Percentiles rank a stretch among this genome's conserved stretches.
These are phyloP conservation scores for Colletotrichum sp. DNA, from an alignment of 2,329 filamentous ascomycete species.

Conservation along the genomic window DNA sequence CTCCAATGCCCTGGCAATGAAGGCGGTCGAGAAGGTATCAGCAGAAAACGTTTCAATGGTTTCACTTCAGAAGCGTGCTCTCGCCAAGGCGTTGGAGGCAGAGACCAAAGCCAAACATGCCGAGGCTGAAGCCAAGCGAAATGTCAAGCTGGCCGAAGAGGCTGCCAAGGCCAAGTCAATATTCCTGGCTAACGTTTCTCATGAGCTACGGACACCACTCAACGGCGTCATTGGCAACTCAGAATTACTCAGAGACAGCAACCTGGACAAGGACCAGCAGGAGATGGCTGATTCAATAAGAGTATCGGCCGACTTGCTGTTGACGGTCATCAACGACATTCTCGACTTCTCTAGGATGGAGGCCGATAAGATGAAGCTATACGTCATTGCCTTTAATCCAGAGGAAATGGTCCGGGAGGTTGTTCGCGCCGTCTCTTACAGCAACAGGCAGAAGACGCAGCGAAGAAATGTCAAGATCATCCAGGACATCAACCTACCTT, in stretches of 20 bases:
- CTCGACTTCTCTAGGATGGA: constrained; percentile 95
- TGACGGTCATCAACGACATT: constrained; percentile 96
- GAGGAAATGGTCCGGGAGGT: constrained; percentile 72
- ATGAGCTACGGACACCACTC: constrained; percentile 82
- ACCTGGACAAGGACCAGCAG: constrained; percentile 75
- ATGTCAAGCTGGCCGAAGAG: constrained; percentile 83
- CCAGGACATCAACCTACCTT: constrained; percentile 74
- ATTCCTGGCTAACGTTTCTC: constrained; percentile 80
- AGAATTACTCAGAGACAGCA: constrained; percentile 79
- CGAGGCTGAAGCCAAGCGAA: constrained; percentile 77
- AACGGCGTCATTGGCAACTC: constrained; percentile 91
- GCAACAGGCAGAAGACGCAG: constrained; percentile 67
- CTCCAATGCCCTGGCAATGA: constrained; percentile 71
- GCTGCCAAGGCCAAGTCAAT: constrained; percentile 84
- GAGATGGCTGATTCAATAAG: constrained; percentile 90
- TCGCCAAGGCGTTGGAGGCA: constrained; percentile 74
- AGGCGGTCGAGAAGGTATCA: constrained; percentile 77
- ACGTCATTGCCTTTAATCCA: constrained; percentile 72
- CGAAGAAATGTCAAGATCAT: constrained; percentile 68
- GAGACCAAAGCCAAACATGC: constrained; percentile 80
- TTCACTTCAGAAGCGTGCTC: constrained; percentile 74
- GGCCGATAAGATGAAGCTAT: constrained; percentile 84
- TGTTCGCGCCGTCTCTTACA: constrained; percentile 69
- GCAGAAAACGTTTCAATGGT: constrained; percentile 82
- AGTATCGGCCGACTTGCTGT: constrained; percentile 81